phyloP scores from a whole-genome alignment of 2,329 filamentous ascomycete species.

The Cordyceps pruinosa region DNA sequence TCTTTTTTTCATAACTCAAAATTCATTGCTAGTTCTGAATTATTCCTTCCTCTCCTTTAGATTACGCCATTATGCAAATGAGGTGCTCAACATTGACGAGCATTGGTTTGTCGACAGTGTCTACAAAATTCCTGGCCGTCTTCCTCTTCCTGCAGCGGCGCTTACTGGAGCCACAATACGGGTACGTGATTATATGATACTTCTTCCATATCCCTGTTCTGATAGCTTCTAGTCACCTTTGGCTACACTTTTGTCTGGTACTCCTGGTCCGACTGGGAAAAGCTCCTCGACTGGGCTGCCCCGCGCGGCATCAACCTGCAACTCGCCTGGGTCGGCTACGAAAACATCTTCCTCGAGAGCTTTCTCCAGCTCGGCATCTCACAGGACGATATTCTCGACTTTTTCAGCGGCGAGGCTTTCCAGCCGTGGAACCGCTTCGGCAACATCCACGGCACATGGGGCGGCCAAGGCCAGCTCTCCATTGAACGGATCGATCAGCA shows the following conservation, averaged over 20 bases:
- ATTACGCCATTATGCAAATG: slow-evolving; percentile 7
- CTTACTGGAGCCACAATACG: slow-evolving; percentile 7
- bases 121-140: background rate
- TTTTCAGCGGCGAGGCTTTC: background rate
- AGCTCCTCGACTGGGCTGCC: slow-evolving; percentile 45
- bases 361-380: slow-evolving; percentile 39
- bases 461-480: slow-evolving; percentile 30
- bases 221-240: background rate
- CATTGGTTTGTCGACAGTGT: slow-evolving; percentile 1
- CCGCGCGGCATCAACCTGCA: slow-evolving; percentile 43
- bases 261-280: slow-evolving; percentile 44
- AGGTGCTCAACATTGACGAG: background rate
- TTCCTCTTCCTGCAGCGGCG: background rate
- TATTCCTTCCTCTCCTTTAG: background rate
- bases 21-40: background rate
- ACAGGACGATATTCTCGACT: background rate
- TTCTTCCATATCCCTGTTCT: background rate
- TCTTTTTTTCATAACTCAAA: background rate
- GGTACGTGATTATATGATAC: background rate
- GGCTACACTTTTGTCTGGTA: slow-evolving; percentile 7
- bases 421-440: slow-evolving; percentile 2
- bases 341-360: slow-evolving; percentile 42
- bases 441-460: slow-evolving; percentile 37
- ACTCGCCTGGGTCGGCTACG: slow-evolving; percentile 44
- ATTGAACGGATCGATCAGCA: slow-evolving; percentile 39